These are phyloP conservation scores for Serendipita sp. DNA, from an alignment of 768 basidiomycete genomes.

Conservation along the genomic window DNA sequence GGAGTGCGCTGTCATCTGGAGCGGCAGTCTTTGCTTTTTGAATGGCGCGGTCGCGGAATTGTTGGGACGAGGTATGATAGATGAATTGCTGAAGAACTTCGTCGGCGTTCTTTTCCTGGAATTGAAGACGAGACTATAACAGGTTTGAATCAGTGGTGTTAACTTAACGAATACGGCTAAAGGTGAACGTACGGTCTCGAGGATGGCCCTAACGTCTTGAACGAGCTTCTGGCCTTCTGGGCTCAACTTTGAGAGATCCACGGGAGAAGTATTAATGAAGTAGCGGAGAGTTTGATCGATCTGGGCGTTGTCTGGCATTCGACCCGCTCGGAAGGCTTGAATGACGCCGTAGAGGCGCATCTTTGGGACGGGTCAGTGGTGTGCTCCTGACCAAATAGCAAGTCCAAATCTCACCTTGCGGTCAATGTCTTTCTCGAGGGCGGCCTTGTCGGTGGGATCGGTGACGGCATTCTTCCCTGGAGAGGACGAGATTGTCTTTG, in stretches of 20 bases:
- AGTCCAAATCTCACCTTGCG: conserved; percentile 32
- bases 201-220: conserved; percentile 60
- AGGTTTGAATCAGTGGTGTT: not conserved
- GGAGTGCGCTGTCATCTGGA: conserved; percentile 26
- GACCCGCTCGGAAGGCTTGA: conserved; percentile 62
- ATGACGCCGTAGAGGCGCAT: conserved; percentile 68
- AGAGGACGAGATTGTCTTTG: conserved; percentile 43
- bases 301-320: conserved; percentile 65
- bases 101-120: conserved; percentile 74
- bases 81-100: conserved; percentile 87
- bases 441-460: conserved; percentile 41
- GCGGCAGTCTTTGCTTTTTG: conserved; percentile 26
- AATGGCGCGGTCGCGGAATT: conserved; percentile 28
- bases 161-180: conserved; percentile 6
- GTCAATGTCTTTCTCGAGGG: conserved; percentile 58
- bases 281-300: conserved; percentile 59
- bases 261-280: conserved; percentile 39
- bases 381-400: not conserved
- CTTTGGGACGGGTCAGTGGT: conserved; percentile 13
- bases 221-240: conserved; percentile 60
- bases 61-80: conserved; percentile 41
- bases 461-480: conserved; percentile 47
- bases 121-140: conserved; percentile 31
- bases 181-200: conserved; percentile 36
- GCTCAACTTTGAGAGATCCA: conserved; percentile 51